phyloP scores from a whole-genome alignment of 768 basidiomycete species.

The Suillus bovinus region DNA sequence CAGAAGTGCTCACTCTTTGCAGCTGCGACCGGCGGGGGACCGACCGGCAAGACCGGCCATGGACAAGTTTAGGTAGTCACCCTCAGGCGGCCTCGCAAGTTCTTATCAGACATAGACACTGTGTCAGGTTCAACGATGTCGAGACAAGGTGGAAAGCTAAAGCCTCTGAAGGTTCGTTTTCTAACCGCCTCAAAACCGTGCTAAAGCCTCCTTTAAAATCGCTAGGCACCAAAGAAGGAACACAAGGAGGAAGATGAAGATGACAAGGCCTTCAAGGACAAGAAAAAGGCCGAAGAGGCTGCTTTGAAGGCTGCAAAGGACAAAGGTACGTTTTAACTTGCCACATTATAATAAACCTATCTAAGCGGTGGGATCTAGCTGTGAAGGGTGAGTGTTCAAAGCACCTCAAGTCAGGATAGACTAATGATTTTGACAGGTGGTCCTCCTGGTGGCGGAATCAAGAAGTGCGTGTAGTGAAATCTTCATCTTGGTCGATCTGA shows the following conservation, averaged over 20 bases:
- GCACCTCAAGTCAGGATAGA: constrained; percentile 3
- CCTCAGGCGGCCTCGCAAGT: background rate
- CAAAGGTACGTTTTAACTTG: constrained; percentile 50
- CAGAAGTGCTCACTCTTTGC: background rate
- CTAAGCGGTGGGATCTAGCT: constrained; percentile 17
- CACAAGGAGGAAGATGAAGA: constrained; percentile 73
- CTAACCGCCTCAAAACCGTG: constrained; percentile 2
- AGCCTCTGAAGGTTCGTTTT: constrained; percentile 76
- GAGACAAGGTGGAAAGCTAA: constrained; percentile 83
- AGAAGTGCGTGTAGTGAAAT: constrained; percentile 62
- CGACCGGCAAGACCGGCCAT: background rate
- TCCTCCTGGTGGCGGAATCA: constrained; percentile 73
- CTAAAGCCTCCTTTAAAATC: background rate
- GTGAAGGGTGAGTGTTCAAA: constrained; percentile 27
- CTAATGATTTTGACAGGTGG: constrained; percentile 48
- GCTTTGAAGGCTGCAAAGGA: constrained; percentile 73
- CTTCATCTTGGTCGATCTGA: constrained; percentile 7
- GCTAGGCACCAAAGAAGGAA: constrained; percentile 81
- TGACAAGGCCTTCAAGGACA: constrained; percentile 71
- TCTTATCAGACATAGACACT: background rate
- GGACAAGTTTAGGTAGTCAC: background rate
- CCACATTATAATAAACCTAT: background rate
- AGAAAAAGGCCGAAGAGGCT: constrained; percentile 72
- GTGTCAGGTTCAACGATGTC: constrained; percentile 23
- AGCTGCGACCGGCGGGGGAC: background rate